Percentiles rank a stretch among this genome's conserved stretches.
Conservation (phyloP, 805 yeast genomes). For the Starmera caribaea region DNA sequence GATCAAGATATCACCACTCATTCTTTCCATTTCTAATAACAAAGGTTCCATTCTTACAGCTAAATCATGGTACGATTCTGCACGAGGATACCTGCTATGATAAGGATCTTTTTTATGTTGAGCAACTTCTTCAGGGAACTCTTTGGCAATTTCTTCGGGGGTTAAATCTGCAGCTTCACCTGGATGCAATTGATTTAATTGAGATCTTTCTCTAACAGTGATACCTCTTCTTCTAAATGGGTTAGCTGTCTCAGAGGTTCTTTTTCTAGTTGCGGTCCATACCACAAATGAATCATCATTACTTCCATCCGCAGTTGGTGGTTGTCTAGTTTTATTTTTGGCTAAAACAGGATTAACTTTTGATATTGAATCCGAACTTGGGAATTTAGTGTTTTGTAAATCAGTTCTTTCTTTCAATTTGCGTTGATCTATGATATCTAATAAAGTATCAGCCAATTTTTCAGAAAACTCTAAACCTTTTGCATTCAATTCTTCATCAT, state of each 20-base stretch:
- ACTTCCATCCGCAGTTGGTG: conserved; percentile 42
- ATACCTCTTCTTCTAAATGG: conserved; percentile 56
- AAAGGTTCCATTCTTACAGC: conserved; percentile 93
- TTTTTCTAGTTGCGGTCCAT: conserved; percentile 90
- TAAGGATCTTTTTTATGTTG: conserved; percentile 72
- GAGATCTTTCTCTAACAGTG: conserved; percentile 65
- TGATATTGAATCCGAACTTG: conserved; percentile 2
- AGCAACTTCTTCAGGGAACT: conserved; percentile 62
- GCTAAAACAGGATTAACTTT: conserved; percentile 1
- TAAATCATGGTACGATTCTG: conserved; percentile 92
- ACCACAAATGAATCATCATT: conserved; percentile 60
- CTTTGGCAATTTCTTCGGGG: conserved; percentile 44
- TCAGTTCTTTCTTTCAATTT: conserved; percentile 13
- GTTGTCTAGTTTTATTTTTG: conserved; percentile 23
- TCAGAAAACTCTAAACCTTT: conserved; percentile 63
- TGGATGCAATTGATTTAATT: conserved; percentile 80
- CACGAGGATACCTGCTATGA: conserved; percentile 84
- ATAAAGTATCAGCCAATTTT: conserved; percentile 49
- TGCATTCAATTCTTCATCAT: conserved; percentile 77
- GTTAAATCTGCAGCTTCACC: conserved; percentile 73
- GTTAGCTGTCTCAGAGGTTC: conserved; percentile 74
- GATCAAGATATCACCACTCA: conserved; percentile 77
- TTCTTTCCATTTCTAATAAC: conserved; percentile 87
- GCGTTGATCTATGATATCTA: conserved; percentile 23
- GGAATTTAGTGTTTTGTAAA: conserved; percentile 16